These are phyloP conservation scores for Aspergillus kassunensis DNA, from an alignment of 495 filamentous ascomycete species.

Conservation along the genomic window DNA sequence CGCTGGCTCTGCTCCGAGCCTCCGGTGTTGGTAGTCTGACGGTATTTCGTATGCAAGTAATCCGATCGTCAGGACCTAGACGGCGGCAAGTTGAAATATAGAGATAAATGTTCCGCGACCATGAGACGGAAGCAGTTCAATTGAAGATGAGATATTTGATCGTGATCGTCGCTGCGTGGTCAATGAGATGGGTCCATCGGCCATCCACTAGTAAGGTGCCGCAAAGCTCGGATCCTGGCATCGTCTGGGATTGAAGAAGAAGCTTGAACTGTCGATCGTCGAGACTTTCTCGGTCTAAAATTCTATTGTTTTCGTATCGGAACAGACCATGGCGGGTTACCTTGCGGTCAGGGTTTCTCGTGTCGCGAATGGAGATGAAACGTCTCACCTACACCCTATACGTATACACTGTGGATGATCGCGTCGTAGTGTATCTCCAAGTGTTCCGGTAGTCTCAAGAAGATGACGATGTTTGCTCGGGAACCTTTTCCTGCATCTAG, in stretches of 20 bases:
- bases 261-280: not conserved
- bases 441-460: not conserved
- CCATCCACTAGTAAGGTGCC: constrained; percentile 3
- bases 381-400: too few species aligned
- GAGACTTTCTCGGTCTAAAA: not conserved
- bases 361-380: not conserved
- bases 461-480: not conserved
- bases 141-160: not conserved
- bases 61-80: not conserved
- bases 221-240: not conserved
- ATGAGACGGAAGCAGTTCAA: not conserved
- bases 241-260: too few species aligned
- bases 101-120: not conserved
- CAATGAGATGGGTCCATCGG: not conserved
- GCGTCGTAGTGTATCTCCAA: too few species aligned
- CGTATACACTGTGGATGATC: too few species aligned
- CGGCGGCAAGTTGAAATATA: not conserved
- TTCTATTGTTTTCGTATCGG: too few species aligned
- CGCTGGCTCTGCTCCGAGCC: not conserved
- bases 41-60: not conserved
- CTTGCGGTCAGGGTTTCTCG: too few species aligned
- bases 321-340: not conserved
- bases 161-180: constrained; percentile 3
- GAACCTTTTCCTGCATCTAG: not conserved
- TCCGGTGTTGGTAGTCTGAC: too few species aligned